These are phyloP conservation scores for Stellera chamaejasme DNA, from an alignment of 345 rosid genomes.

Conservation along the genomic window DNA sequence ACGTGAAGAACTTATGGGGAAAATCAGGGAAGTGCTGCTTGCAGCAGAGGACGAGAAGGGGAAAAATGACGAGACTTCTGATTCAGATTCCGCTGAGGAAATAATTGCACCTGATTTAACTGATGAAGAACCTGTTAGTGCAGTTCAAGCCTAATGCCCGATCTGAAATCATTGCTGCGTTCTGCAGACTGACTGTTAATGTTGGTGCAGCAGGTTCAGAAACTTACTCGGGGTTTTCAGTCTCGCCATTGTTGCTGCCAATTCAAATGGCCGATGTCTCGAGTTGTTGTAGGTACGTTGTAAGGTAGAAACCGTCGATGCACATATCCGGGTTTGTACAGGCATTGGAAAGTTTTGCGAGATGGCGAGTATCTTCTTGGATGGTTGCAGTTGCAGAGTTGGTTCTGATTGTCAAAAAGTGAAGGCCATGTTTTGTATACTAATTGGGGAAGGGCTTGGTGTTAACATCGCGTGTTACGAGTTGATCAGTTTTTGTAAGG, in stretches of 20 bases:
- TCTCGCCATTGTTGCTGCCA: too few relatives aligned
- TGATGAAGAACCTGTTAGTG: constrained; percentile 69
- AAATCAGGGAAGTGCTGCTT: constrained; percentile 54
- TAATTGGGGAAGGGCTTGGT: too few relatives aligned
- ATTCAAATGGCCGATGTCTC: too few relatives aligned
- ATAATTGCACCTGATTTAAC: constrained; percentile 36
- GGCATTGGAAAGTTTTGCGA: too few relatives aligned
- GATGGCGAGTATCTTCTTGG: too few relatives aligned
- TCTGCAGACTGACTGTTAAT: constrained; percentile 4
- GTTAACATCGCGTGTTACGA: too few relatives aligned
- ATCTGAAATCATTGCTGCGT: background rate
- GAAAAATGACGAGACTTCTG: background rate
- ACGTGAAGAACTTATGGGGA: constrained; percentile 51
- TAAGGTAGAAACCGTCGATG: background rate
- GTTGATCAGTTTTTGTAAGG: too few relatives aligned
- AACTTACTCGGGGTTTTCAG: too few relatives aligned
- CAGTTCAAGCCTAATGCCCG: constrained; percentile 40
- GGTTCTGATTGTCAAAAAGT: too few relatives aligned
- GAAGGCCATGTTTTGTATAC: too few relatives aligned
- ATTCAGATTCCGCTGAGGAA: constrained; percentile 29
- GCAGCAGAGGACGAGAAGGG: constrained; percentile 22
- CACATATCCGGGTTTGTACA: constrained; percentile 1
- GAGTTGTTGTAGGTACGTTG: too few relatives aligned
- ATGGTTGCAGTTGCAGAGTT: too few relatives aligned
- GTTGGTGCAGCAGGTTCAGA: constrained; percentile 1